Base-by-base conservation (phyloP, 1,139 yeast genomes). In the Suhomyces panamericanus region DNA sequence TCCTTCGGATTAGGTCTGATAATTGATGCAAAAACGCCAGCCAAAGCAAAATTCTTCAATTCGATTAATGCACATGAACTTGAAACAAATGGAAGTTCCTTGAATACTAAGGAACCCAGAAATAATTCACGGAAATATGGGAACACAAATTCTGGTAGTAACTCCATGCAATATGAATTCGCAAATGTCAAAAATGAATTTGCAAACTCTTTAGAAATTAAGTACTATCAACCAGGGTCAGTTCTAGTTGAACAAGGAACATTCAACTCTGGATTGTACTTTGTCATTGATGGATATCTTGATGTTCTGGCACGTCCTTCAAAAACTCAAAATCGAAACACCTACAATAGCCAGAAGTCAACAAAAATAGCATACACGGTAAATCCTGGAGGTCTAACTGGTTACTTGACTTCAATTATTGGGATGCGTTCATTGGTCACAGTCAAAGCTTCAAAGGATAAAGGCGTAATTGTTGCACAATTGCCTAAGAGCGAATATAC, bases 371-470 rank as follows among this genome's bases (percentile, higher is more conserved):
- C 87, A 2, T 85, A 83, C 55, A 74, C 81, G 0, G 84, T 89
- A 1, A 68, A 75, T 28, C 73, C 85, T 3, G 98, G 98, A 5
- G 95, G 95, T 1, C 64, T 93, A 15, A 95, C 95, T 0, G 98
- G 99, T 0, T 91, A 88, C 58, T 65, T 91, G 42, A 88, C 96
- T 3, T 78, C 95, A 0, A 68, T 90, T 14, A 78, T 90, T 12
- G 95, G 96, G 0, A 82, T 85, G 53, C 80, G 84, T 49, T 87
- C 97, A 0, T 80, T 89, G 56, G 91, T 85, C 2, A 79, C 83
- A 22, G 77, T 91, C 4, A 76, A 68, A 40, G 62, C 75, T 0
- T 85, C 95, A 2, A 67, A 70, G 22, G 81, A 80, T 38, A 73
- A 53, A 12, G 76, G 77, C 0, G 73, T 79, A 0, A 80, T 85